phyloP scores from a whole-genome alignment of 2,329 filamentous ascomycete genomes.

The Lachnellula arida region DNA sequence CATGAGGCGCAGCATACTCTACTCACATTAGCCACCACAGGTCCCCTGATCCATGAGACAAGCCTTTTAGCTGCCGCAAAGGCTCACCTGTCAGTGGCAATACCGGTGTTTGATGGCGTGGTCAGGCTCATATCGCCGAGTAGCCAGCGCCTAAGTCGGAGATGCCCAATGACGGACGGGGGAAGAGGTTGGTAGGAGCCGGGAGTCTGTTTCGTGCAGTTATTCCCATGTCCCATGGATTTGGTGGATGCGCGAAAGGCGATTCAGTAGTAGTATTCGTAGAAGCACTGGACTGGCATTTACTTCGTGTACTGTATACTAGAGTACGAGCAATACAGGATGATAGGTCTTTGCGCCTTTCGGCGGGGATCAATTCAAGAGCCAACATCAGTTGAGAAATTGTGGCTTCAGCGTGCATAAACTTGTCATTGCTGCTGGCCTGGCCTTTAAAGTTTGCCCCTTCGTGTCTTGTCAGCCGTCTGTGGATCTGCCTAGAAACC shows the following conservation, averaged over 20 bases:
- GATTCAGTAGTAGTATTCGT: too few species aligned
- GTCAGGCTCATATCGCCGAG: conserved; percentile 1
- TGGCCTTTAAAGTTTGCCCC: too few species aligned
- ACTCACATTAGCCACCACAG: neutral
- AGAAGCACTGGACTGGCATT: too few species aligned
- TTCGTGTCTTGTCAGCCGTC: too few species aligned
- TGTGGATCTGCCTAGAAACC: neutral
- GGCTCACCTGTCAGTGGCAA: neutral
- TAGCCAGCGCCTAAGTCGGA: neutral
- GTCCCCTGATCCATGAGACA: neutral
- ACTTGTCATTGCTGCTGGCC: neutral
- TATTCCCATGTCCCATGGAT: too few species aligned
- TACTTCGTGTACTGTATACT: neutral
- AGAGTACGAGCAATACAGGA: neutral
- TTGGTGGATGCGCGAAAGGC: too few species aligned
- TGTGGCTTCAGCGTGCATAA: neutral
- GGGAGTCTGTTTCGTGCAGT: too few species aligned
- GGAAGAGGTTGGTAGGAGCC: too few species aligned
- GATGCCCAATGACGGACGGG: neutral
- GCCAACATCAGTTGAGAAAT: neutral
- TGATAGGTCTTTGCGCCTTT: neutral
- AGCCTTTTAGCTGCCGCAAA: neutral
- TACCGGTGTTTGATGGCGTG: neutral
- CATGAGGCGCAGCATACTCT: neutral
- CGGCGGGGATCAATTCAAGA: neutral